A percentile compares a stretch with the other conserved stretches of the same genome.
These are phyloP conservation scores for Oryza punctata DNA, from an alignment of 176 grass and related monocot species.

Conservation along the genomic window DNA sequence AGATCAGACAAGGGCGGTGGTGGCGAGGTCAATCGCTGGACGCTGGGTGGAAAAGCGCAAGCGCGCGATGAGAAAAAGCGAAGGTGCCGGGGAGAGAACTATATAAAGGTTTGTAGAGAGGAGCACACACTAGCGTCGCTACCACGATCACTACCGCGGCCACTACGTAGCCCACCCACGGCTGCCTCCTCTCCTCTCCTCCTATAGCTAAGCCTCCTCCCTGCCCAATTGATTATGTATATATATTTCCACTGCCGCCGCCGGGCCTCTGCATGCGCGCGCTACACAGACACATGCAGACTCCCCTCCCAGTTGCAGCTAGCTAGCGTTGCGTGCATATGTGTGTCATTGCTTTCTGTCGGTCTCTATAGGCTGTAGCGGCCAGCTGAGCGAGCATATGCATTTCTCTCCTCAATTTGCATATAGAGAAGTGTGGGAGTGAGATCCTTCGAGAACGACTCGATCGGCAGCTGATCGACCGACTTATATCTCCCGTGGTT, in stretches of 20 bases:
- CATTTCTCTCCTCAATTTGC: background rate
- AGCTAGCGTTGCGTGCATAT: background rate
- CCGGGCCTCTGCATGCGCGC: background rate
- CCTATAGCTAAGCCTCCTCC: background rate
- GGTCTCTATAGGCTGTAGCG: background rate
- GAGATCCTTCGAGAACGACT: background rate
- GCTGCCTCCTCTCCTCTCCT: slow-evolving; percentile 1
- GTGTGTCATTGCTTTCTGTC: background rate
- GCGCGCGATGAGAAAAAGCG: background rate
- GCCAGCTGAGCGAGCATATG: background rate
- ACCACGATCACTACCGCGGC: slow-evolving; percentile 23
- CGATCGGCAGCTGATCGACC: background rate
- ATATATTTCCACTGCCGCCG: slow-evolving; percentile 20
- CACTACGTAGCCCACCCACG: slow-evolving; percentile 43
- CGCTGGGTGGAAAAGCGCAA: background rate
- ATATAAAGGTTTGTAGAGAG: background rate
- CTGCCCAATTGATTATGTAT: background rate
- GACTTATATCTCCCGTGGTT: background rate
- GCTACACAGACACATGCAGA: too few species aligned
- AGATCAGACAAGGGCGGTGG: background rate
- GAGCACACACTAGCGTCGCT: slow-evolving; percentile 14
- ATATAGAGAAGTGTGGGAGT: too few species aligned
- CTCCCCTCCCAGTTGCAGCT: background rate
- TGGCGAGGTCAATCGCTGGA: slow-evolving; percentile 16
- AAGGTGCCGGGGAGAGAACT: background rate